These are phyloP conservation scores for Trebouxia sp. DNA, from an alignment of 139 green algal genomes.

Conservation along the genomic window DNA sequence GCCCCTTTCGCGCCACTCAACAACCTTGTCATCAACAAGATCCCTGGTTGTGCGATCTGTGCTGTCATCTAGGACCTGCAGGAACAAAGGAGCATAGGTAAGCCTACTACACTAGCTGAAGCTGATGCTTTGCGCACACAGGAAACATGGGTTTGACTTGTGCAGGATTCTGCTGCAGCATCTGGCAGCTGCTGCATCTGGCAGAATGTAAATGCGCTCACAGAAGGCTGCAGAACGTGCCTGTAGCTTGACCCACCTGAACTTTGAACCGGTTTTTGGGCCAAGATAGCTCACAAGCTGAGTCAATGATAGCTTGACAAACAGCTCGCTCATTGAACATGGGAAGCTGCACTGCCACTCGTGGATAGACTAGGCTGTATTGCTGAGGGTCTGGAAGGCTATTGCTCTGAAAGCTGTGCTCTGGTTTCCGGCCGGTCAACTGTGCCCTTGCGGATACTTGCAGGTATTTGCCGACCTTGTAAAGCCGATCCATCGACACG, in stretches of 20 bases:
- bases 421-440: constrained; percentile 46
- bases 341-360: constrained; percentile 93
- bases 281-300: constrained; percentile 77
- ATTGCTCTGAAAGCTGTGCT: constrained; percentile 43
- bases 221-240: background rate
- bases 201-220: background rate
- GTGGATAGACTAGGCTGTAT: constrained; percentile 43
- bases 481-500: constrained; percentile 49
- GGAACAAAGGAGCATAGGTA: background rate
- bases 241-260: constrained; percentile 42
- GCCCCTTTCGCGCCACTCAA: constrained; percentile 71
- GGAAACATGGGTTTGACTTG: no score
- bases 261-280: constrained; percentile 66
- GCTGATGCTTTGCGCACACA: background rate
- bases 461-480: constrained; percentile 52
- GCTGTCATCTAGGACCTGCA: constrained; percentile 86
- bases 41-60: constrained; percentile 68
- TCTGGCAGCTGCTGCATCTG: background rate
- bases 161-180: background rate
- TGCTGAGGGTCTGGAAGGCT: constrained; percentile 40
- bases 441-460: constrained; percentile 12
- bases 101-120: background rate
- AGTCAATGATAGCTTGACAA: constrained; percentile 84
- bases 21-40: constrained; percentile 73
- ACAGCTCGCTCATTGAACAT: constrained; percentile 93